These are phyloP conservation scores for Aspergillus incahuasiensis DNA, from an alignment of 495 filamentous ascomycete species.

Conservation along the genomic window DNA sequence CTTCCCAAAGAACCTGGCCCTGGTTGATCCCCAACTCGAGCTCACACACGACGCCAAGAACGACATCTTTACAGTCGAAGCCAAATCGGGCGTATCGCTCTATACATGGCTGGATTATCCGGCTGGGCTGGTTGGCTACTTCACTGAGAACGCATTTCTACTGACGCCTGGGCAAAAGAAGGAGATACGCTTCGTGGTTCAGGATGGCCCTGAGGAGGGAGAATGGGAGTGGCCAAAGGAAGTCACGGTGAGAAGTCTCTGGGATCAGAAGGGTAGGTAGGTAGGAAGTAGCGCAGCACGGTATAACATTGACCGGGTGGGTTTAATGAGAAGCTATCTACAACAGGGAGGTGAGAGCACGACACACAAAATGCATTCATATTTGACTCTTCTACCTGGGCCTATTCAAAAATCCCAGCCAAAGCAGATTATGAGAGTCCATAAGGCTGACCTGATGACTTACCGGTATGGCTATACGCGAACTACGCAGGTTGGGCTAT, in stretches of 20 bases:
- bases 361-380: too few relatives aligned
- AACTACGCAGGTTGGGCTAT: too few relatives aligned
- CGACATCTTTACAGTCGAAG: conserved; percentile 51
- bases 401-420: too few relatives aligned
- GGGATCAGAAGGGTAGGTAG: conserved; percentile 52
- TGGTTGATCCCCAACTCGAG: conserved; percentile 53
- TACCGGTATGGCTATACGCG: too few relatives aligned
- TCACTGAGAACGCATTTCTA: conserved; percentile 58
- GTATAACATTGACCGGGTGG: too few relatives aligned
- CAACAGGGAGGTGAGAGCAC: too few relatives aligned
- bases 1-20: conserved; percentile 45
- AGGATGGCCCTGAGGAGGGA: conserved; percentile 40
- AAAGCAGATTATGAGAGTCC: too few relatives aligned
- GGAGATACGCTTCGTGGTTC: conserved; percentile 45
- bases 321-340: too few relatives aligned
- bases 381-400: too few relatives aligned
- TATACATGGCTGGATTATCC: conserved; percentile 67
- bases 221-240: conserved; percentile 43
- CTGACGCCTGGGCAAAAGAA: conserved; percentile 50
- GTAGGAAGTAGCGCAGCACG: too few relatives aligned
- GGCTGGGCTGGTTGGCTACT: conserved; percentile 52
- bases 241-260: conserved; percentile 59
- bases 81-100: conserved; percentile 53
- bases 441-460: too few relatives aligned
- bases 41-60: conserved; percentile 36